Conservation (phyloP, 164 flowering plant genomes). For the Aristolochia contorta region DNA sequence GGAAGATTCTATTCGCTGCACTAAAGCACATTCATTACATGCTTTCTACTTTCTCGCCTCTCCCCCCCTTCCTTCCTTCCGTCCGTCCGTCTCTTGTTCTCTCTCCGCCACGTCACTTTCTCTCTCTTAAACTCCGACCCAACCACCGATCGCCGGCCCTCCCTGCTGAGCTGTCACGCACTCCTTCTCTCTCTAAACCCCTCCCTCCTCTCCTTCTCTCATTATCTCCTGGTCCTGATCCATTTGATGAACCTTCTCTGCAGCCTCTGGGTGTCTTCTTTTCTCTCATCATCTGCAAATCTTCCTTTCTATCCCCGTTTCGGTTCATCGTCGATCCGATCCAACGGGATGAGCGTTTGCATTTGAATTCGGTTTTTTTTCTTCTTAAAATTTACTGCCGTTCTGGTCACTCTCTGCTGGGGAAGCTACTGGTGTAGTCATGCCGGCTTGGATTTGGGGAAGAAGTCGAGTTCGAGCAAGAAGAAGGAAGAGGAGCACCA, state of each 20-base stretch:
- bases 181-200: slow-evolving; percentile 10
- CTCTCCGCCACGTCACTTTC: slow-evolving; percentile 23
- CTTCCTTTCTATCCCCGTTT: slow-evolving; percentile 8
- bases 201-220: slow-evolving; percentile 14
- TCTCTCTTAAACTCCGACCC: slow-evolving; percentile 15
- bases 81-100: neutral
- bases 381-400: no score
- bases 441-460: slow-evolving; percentile 59
- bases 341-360: no score
- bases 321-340: neutral
- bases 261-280: neutral
- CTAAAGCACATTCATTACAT: neutral
- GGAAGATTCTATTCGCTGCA: slow-evolving; percentile 5
- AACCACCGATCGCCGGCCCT: slow-evolving; percentile 40
- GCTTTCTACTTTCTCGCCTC: neutral
- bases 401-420: neutral
- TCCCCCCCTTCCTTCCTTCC: no score
- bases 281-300: no score
- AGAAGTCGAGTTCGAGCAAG: slow-evolving; percentile 26
- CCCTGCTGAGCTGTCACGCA: slow-evolving; percentile 31
- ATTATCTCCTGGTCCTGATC: neutral
- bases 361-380: no score
- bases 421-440: neutral
- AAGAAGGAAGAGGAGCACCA: slow-evolving; percentile 21
- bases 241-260: neutral